Conservation (phyloP, 2,329 filamentous ascomycete genomes). For the Stemphylium lycopersici region DNA sequence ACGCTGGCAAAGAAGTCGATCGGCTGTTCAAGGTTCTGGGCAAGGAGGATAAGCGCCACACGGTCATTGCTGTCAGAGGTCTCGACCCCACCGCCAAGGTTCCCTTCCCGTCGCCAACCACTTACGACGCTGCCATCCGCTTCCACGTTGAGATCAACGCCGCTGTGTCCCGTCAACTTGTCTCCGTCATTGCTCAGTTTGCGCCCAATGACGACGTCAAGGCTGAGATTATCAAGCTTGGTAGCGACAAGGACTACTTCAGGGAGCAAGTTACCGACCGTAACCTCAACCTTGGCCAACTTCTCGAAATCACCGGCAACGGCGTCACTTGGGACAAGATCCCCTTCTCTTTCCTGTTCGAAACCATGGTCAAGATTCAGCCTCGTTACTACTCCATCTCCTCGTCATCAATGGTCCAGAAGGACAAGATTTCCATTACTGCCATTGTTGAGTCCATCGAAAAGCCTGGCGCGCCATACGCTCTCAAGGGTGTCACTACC, state of each 20-base stretch:
- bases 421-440: slow-evolving; percentile 93
- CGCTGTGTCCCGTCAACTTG: slow-evolving; percentile 93
- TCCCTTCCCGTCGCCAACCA: slow-evolving; percentile 95
- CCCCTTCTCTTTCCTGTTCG: slow-evolving; percentile 93
- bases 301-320: slow-evolving; percentile 74
- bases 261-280: slow-evolving; percentile 80
- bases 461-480: slow-evolving; percentile 74
- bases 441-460: slow-evolving; percentile 87
- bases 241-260: slow-evolving; percentile 95
- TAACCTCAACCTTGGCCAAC: slow-evolving; percentile 87
- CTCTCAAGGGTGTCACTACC: slow-evolving; percentile 93
- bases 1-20: slow-evolving; percentile 89
- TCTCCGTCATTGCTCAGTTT: slow-evolving; percentile 85
- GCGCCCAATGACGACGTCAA: slow-evolving; percentile 84
- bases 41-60: slow-evolving; percentile 76
- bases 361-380: slow-evolving; percentile 92
- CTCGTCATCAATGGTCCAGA: slow-evolving; percentile 91
- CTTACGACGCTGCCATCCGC: slow-evolving; percentile 88
- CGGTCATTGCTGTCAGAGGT: slow-evolving; percentile 85
- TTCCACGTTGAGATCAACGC: slow-evolving; percentile 98
- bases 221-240: slow-evolving; percentile 85
- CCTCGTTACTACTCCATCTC: slow-evolving; percentile 99
- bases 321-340: slow-evolving; percentile 80
- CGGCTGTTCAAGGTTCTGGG: slow-evolving; percentile 82
- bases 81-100: slow-evolving; percentile 96